phyloP scores from a whole-genome alignment of 345 rosid species.

The Ailanthus altissimus region DNA sequence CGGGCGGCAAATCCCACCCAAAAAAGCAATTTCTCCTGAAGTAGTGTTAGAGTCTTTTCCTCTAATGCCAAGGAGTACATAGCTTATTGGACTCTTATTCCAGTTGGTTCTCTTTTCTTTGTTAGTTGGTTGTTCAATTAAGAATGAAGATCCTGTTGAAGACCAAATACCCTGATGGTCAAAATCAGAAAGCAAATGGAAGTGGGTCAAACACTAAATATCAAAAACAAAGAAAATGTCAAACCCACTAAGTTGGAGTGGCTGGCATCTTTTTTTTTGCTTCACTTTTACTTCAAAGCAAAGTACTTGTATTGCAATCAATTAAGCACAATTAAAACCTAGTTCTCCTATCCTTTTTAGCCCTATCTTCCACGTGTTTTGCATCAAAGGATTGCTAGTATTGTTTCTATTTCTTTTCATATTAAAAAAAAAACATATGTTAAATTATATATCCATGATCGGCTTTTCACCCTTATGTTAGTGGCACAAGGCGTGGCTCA shows the following conservation, averaged over 20 bases:
- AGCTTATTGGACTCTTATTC: slow-evolving; percentile 35
- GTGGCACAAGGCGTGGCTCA: slow-evolving; percentile 30
- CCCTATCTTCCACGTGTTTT: slow-evolving; percentile 28
- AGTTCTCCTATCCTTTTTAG: slow-evolving; percentile 13
- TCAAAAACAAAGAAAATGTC: slow-evolving; percentile 26
- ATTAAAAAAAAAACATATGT: slow-evolving; percentile 13
- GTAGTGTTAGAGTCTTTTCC: neutral
- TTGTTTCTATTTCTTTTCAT: slow-evolving; percentile 9
- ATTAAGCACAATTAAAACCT: slow-evolving; percentile 1
- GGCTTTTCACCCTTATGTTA: neutral
- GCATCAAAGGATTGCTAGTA: slow-evolving; percentile 10
- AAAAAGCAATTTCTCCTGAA: neutral
- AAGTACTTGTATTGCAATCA: slow-evolving; percentile 12
- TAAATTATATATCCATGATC: neutral
- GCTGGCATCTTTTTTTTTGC: slow-evolving; percentile 22
- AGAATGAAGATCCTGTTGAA: slow-evolving; percentile 12
- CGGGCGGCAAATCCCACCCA: neutral
- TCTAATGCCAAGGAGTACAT: slow-evolving; percentile 21
- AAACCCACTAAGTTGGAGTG: slow-evolving; percentile 29
- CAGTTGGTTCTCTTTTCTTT: neutral
- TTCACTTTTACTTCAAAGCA: slow-evolving; percentile 27
- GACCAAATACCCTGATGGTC: slow-evolving; percentile 24
- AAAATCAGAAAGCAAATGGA: slow-evolving; percentile 10
- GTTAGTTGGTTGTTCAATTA: slow-evolving; percentile 15
- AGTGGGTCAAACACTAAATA: slow-evolving; percentile 36